Evolutionary conservation across 2,329 filamentous ascomycete genomes (phyloP), one percentile per base, ranked within the genome.

Genomic region (Blumeria hordei): DNA sequence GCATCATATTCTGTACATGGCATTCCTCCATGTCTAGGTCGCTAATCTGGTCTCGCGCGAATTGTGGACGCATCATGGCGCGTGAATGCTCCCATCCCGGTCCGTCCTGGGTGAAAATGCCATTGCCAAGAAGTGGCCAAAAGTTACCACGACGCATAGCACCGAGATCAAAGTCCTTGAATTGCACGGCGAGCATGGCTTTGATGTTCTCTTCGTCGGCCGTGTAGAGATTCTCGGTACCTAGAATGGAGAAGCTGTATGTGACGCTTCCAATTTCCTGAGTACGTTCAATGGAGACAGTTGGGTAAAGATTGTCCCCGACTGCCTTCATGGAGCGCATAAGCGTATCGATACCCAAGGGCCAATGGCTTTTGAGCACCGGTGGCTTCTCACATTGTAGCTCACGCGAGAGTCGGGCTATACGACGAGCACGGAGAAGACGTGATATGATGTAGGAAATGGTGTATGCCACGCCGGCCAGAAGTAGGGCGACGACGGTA

Each of bases 21-120:
- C 71, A 70, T 63, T 88, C 83, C 59, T 86, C 80, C 55, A 82
- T 76, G 35, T 78, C 72, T 36, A 90, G 69, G 64, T 90, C 83
- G 37, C 79, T 78, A 44, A 77, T 68, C 64, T 77, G 73, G 57
- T 75, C 72, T 9, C 73, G 66, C 6, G 72, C 69, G 59, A 78
- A 78, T 58, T 74, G 70, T 0, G 76, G 77, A 10, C 74, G 68
- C 51, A 81, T 69, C 64, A 77, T 68, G 7, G 71, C 68, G 10
- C 64, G 49, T 0, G 62, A 64, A 53, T 62, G 62, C 45, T 63
- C 60, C 64, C 64, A 66, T 9, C 53, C 54, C 16, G 57, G 54
- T 12, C 64, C 64, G 56, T 66, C 63, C 32, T 62, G 59, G 1
- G 63, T 61, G 52, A 66, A 66, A 18, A 66, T 65, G 9, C 64